These are phyloP conservation scores for Porphyridium purpureum DNA, from an alignment of 23 red algal species.

Conservation along the genomic window DNA sequence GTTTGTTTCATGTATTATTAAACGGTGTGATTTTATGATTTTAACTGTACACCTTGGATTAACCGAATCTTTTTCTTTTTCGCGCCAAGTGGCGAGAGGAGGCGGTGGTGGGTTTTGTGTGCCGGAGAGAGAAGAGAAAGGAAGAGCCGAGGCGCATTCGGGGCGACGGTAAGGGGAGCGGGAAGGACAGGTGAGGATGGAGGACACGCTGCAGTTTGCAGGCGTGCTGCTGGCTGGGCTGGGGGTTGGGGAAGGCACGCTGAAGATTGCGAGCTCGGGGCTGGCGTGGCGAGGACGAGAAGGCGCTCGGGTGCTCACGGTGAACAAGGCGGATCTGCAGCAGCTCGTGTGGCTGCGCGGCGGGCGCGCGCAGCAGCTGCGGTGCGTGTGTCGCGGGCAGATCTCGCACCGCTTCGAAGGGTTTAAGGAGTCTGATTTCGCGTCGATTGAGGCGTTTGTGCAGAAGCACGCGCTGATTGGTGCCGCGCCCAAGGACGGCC, in stretches of 20 bases:
- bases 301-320: constrained; percentile 15
- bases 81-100: not conserved
- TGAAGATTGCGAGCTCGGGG: not conserved
- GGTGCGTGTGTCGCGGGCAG: constrained; percentile 20
- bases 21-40: no score
- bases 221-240: not conserved
- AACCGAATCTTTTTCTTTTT: no score
- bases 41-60: no score
- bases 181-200: not conserved
- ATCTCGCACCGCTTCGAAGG: constrained; percentile 54
- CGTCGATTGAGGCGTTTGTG: constrained; percentile 19
- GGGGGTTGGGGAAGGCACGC: not conserved
- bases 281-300: constrained; percentile 6
- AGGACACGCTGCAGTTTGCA: not conserved
- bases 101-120: not conserved
- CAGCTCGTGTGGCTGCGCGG: constrained; percentile 53
- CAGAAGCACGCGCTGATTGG: not conserved
- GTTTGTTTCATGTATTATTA: no score
- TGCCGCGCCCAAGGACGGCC: constrained; percentile 5
- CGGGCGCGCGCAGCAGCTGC: constrained; percentile 53
- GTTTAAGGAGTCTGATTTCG: constrained; percentile 27
- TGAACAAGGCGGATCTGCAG: constrained; percentile 20
- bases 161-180: not conserved
- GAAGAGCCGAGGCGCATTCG: not conserved
- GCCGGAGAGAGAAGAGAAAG: not conserved